These are phyloP conservation scores for Globisporangium ultimum DNA, from an alignment of 352 stramenopile species.

Conservation along the genomic window DNA sequence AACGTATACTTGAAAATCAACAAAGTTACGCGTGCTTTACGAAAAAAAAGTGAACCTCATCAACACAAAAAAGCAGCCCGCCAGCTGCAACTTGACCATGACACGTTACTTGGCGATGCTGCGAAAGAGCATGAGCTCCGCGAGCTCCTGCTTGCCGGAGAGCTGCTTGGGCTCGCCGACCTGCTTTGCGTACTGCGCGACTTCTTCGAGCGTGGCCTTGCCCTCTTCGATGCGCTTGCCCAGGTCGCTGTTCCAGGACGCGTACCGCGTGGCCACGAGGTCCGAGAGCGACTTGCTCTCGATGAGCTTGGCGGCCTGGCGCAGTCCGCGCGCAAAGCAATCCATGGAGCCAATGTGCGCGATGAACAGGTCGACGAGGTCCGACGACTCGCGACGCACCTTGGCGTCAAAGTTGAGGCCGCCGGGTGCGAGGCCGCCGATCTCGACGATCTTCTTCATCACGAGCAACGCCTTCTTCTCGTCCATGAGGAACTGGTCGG, in stretches of 20 bases:
- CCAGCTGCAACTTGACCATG: neutral
- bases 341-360: slow-evolving; percentile 87
- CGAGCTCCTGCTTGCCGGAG: slow-evolving; percentile 77
- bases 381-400: slow-evolving; percentile 75
- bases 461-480: slow-evolving; percentile 68
- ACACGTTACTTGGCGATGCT: slow-evolving; percentile 16
- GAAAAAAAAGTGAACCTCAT: neutral
- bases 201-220: slow-evolving; percentile 62
- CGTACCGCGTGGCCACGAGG: slow-evolving; percentile 61
- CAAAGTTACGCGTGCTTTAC: too few relatives aligned
- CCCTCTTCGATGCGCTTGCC: slow-evolving; percentile 59
- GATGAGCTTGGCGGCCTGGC: slow-evolving; percentile 64
- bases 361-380: slow-evolving; percentile 80
- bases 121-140: slow-evolving; percentile 60
- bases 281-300: slow-evolving; percentile 45
- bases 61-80: neutral
- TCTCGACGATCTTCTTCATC: slow-evolving; percentile 74
- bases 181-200: slow-evolving; percentile 35
- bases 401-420: slow-evolving; percentile 89
- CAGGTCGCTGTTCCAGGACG: slow-evolving; percentile 59
- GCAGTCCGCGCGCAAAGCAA: slow-evolving; percentile 70
- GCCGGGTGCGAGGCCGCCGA: slow-evolving; percentile 61
- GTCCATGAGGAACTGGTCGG: slow-evolving; percentile 85
- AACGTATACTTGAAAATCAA: too few relatives aligned
- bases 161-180: slow-evolving; percentile 52